These are phyloP conservation scores for Metschnikowia lachancei DNA, from an alignment of 805 yeast species.

Conservation along the genomic window DNA sequence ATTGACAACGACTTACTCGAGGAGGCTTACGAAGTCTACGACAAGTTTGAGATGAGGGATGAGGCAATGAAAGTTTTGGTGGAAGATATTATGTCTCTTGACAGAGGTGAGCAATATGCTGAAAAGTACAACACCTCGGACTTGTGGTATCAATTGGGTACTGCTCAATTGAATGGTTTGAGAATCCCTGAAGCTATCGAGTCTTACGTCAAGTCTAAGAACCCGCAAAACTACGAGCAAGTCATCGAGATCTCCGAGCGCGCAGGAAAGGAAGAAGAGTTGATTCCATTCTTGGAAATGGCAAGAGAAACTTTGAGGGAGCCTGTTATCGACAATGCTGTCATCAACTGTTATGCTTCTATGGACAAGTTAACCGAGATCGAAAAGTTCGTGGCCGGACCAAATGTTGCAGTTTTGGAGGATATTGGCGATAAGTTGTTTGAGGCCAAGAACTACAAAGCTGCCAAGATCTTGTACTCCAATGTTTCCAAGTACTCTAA, in stretches of 20 bases:
- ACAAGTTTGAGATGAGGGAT: constrained; percentile 70
- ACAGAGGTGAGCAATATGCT: constrained; percentile 90
- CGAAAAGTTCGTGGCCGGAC: constrained; percentile 75
- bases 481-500: constrained; percentile 92
- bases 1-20: constrained; percentile 84
- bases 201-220: constrained; percentile 88
- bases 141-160: constrained; percentile 93
- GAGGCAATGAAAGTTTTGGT: constrained; percentile 89
- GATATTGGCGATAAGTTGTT: constrained; percentile 88
- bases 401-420: constrained; percentile 92
- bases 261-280: constrained; percentile 94
- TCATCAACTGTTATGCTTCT: constrained; percentile 82
- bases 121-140: constrained; percentile 83
- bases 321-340: constrained; percentile 88
- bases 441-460: constrained; percentile 78
- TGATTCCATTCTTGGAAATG: constrained; percentile 80
- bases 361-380: constrained; percentile 74
- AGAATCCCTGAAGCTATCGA: constrained; percentile 88
- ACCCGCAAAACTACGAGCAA: constrained; percentile 83
- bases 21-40: constrained; percentile 91
- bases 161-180: constrained; percentile 91
- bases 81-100: constrained; percentile 90
- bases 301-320: constrained; percentile 91
- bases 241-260: constrained; percentile 93
- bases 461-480: constrained; percentile 84